Conservation (phyloP, 176 grass and related monocot genomes). For the Avena sativa region DNA sequence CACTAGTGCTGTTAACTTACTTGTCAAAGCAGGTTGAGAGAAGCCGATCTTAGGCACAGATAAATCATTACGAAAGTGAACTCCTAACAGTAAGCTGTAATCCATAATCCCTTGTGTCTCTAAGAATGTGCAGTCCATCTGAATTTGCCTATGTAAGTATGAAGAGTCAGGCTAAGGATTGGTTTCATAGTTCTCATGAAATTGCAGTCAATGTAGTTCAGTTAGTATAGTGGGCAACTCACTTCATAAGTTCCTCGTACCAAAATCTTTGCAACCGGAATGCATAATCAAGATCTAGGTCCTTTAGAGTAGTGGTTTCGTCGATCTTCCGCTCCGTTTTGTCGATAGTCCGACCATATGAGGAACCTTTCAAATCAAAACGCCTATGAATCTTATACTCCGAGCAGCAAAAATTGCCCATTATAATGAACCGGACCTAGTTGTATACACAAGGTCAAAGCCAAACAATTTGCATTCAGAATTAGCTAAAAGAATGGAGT, state of each 20-base stretch:
- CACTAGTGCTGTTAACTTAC: constrained; percentile 51
- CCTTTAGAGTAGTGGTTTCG: constrained; percentile 71
- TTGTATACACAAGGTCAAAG: constrained; percentile 32
- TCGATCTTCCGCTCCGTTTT: constrained; percentile 62
- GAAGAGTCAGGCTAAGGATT: constrained; percentile 25
- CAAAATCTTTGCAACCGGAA: constrained; percentile 64
- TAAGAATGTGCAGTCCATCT: constrained; percentile 70
- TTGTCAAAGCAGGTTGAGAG: constrained; percentile 54
- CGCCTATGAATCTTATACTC: constrained; percentile 74
- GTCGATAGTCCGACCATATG: constrained; percentile 65
- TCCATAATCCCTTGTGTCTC: constrained; percentile 83
- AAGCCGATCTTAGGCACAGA: constrained; percentile 52
- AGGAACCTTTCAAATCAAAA: constrained; percentile 82
- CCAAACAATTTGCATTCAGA: constrained; percentile 8
- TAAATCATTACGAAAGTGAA: constrained; percentile 70
- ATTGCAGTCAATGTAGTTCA: neutral
- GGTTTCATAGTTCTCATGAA: constrained; percentile 5
- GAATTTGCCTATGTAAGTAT: constrained; percentile 61
- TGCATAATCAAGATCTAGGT: constrained; percentile 73
- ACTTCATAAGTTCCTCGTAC: constrained; percentile 68
- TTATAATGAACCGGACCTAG: constrained; percentile 75
- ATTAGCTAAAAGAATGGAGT: neutral
- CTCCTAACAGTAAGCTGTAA: constrained; percentile 72
- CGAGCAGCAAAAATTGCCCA: constrained; percentile 74
- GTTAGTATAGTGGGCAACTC: constrained; percentile 40